phyloP scores from a whole-genome alignment of 1,139 yeast species.

The Kodamaea suecica region DNA sequence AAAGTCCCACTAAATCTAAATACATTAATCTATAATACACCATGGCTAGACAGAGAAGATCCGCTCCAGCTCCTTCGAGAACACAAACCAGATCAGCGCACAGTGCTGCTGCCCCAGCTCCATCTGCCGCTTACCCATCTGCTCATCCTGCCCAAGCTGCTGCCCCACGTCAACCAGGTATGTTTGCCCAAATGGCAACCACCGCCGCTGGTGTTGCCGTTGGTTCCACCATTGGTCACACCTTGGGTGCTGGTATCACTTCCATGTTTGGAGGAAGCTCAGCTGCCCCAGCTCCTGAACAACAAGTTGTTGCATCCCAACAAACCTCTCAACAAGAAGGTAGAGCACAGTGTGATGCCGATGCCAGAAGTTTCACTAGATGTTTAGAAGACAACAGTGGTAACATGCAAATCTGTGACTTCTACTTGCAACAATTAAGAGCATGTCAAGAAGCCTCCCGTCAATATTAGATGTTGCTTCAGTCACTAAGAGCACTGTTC shows the following conservation, averaged over 20 bases:
- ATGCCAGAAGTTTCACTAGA: conserved; percentile 92
- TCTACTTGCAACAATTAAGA: conserved; percentile 92
- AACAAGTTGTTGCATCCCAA: conserved; percentile 34
- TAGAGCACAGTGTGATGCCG: conserved; percentile 74
- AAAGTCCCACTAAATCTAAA: background rate
- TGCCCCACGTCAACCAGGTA: conserved; percentile 61
- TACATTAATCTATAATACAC: conserved; percentile 2
- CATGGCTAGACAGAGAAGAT: conserved; percentile 66
- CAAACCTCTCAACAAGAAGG: conserved; percentile 45
- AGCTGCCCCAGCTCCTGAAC: conserved; percentile 49
- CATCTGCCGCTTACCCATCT: conserved; percentile 29
- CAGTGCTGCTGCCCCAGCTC: conserved; percentile 63
- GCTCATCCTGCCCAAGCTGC: conserved; percentile 18
- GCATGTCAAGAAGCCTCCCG: conserved; percentile 95
- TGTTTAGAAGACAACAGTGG: conserved; percentile 92
- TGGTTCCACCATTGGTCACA: conserved; percentile 95
- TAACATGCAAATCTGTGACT: conserved; percentile 95
- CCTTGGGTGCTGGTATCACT: conserved; percentile 91
- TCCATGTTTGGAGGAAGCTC: conserved; percentile 85
- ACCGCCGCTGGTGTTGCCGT: conserved; percentile 99
- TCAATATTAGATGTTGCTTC: conserved; percentile 54
- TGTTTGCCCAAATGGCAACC: conserved; percentile 95
- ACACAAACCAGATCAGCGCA: conserved; percentile 70
- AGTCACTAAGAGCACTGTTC: too few species aligned
- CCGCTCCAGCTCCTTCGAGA: conserved; percentile 57